Conservation (phyloP, 164 flowering plant species). For the Liriodendron chinense region DNA sequence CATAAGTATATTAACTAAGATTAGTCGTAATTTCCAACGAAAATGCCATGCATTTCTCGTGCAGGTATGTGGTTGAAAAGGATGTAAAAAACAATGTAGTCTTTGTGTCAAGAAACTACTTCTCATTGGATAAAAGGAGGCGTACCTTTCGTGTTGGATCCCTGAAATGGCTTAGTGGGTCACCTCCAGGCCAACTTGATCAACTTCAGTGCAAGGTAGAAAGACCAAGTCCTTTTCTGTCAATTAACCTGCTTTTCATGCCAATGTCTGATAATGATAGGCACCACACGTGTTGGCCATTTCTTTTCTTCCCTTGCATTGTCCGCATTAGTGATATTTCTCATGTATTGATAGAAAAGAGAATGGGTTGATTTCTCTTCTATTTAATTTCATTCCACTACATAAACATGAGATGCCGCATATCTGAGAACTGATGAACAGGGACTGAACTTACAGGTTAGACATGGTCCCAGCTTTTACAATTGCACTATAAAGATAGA, state of each 20-base stretch:
- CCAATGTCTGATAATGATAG: background rate
- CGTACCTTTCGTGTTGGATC: conserved; percentile 92
- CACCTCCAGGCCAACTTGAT: conserved; percentile 41
- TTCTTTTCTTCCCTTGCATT: background rate
- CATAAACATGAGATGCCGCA: background rate
- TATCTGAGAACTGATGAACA: conserved; percentile 6
- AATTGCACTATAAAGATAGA: conserved; percentile 57
- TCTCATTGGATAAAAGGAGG: conserved; percentile 80
- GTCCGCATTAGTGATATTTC: background rate
- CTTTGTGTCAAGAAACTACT: conserved; percentile 89
- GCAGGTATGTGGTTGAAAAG: conserved; percentile 95
- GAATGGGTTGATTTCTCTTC: background rate
- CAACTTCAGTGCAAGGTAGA: conserved; percentile 82
- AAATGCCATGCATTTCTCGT: conserved; percentile 3
- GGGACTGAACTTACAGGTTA: conserved; percentile 48
- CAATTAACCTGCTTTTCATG: background rate
- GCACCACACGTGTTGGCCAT: background rate
- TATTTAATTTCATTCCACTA: background rate
- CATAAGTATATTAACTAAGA: background rate
- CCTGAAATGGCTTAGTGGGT: conserved; percentile 67
- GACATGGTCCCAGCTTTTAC: conserved; percentile 90
- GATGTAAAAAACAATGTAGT: conserved; percentile 83
- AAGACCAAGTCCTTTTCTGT: background rate
- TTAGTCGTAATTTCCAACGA: background rate
- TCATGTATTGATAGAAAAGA: background rate